phyloP scores from a whole-genome alignment of 139 green algal genomes.

The Chlamydomonas urium region DNA sequence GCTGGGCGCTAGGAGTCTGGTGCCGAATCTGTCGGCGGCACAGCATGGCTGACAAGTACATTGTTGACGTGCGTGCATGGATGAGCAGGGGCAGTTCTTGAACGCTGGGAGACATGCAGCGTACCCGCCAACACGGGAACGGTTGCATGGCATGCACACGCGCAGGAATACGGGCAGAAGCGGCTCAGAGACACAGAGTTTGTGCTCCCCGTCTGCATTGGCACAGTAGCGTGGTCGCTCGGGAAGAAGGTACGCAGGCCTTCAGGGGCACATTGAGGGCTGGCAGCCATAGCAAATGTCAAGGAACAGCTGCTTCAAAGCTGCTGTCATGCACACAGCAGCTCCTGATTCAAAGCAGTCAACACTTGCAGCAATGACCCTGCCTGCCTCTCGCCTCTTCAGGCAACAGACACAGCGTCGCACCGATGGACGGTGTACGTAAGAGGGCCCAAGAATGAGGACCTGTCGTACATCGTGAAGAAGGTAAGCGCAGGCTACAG shows the following conservation, averaged over 20 bases:
- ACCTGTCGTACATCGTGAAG: conserved; percentile 74
- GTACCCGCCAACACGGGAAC: neutral
- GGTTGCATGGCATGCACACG: neutral
- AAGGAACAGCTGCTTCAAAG: neutral
- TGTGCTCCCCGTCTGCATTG: conserved; percentile 68
- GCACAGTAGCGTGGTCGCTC: conserved; percentile 80
- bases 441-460: conserved; percentile 63
- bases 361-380: neutral
- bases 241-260: conserved; percentile 81
- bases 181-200: conserved; percentile 66
- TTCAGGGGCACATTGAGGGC: neutral
- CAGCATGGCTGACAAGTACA: neutral
- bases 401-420: conserved; percentile 61
- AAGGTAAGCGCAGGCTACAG: too few relatives aligned
- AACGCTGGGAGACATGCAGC: neutral
- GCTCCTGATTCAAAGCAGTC: neutral
- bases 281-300: neutral
- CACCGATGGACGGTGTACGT: conserved; percentile 96
- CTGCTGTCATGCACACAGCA: conserved; percentile 5
- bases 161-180: conserved; percentile 26
- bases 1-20: neutral
- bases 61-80: conserved; percentile 11
- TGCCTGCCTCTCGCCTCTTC: neutral
- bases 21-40: neutral
- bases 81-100: neutral